These are phyloP conservation scores for Pistacia vera DNA, from an alignment of 345 rosid species.

Conservation along the genomic window DNA sequence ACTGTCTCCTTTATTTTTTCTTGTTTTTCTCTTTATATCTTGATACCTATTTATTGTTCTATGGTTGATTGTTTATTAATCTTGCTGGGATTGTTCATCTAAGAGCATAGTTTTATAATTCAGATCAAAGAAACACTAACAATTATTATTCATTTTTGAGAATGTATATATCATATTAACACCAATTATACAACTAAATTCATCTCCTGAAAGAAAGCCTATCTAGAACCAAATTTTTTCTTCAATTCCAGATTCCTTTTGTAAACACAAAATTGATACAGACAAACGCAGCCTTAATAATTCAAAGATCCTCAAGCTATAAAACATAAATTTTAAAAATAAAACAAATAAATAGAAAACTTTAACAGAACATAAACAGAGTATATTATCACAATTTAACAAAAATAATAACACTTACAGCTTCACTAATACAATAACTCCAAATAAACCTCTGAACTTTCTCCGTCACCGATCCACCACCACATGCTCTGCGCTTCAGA, in stretches of 20 bases:
- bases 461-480: constrained; percentile 63
- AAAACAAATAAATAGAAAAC: neutral
- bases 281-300: neutral
- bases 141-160: neutral
- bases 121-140: no score
- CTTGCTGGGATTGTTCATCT: no score
- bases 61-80: no score
- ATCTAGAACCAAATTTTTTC: neutral
- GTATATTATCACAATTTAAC: neutral
- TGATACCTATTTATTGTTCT: no score
- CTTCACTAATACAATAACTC: constrained; percentile 55
- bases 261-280: neutral
- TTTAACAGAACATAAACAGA: neutral
- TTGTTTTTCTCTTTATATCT: no score
- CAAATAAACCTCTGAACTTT: constrained; percentile 65
- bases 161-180: neutral
- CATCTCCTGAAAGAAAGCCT: neutral
- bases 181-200: neutral
- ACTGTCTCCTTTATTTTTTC: no score
- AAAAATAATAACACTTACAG: constrained; percentile 43
- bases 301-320: neutral
- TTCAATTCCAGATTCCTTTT: neutral
- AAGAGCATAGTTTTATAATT: no score
- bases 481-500: constrained; percentile 41
- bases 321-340: neutral